phyloP scores from a whole-genome alignment of 768 basidiomycete species.

The Trametes gibbosa region DNA sequence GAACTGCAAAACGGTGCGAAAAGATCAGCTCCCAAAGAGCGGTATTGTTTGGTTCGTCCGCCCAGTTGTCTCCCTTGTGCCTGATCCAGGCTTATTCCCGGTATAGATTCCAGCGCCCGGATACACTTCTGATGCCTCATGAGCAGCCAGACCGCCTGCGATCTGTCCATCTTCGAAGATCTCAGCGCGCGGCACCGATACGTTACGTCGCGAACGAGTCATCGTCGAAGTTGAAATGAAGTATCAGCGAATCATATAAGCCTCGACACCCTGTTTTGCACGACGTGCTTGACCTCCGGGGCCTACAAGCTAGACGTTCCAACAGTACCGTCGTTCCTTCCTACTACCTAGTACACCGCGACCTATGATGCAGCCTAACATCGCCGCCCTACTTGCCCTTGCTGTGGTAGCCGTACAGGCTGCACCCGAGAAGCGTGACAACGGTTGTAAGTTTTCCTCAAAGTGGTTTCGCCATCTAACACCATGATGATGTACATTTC shows the following conservation, averaged over 20 bases:
- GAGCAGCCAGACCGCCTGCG: neutral
- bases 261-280: neutral
- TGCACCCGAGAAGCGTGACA: slow-evolving; percentile 3
- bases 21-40: too few species aligned
- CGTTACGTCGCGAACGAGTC: too few species aligned
- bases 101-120: neutral
- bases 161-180: too few species aligned
- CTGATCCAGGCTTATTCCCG: neutral
- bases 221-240: too few species aligned
- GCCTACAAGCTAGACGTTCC: neutral
- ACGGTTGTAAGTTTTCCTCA: neutral
- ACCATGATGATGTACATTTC: neutral
- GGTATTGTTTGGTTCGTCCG: too few species aligned
- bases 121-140: neutral
- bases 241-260: too few species aligned
- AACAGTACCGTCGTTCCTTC: neutral
- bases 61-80: neutral
- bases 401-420: neutral
- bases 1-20: too few species aligned
- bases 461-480: too few species aligned
- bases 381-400: neutral
- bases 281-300: neutral
- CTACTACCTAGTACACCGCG: neutral
- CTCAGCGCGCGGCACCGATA: too few species aligned
- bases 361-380: neutral